phyloP scores from a whole-genome alignment of 2,329 filamentous ascomycete genomes.

The Verticillium longisporum region DNA sequence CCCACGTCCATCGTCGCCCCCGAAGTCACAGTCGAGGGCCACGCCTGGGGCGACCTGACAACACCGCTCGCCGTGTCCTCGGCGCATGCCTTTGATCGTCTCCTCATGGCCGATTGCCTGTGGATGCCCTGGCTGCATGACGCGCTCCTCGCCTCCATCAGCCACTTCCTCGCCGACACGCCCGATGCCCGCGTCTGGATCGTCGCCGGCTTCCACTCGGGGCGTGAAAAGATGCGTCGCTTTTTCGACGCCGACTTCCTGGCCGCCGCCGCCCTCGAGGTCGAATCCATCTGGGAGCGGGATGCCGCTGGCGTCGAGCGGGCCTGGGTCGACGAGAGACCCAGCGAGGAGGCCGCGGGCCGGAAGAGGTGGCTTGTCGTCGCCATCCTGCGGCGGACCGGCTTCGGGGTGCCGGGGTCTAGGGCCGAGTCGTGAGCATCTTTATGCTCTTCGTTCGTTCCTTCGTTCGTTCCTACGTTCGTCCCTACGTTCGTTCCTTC shows the following conservation, averaged over 20 bases:
- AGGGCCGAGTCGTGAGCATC: too few relatives aligned
- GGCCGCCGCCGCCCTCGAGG: conserved; percentile 41
- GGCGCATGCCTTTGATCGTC: conserved; percentile 44
- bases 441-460: too few relatives aligned
- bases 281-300: conserved; percentile 63
- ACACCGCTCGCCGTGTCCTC: conserved; percentile 19
- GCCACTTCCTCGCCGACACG: conserved; percentile 48
- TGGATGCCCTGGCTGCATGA: conserved; percentile 70
- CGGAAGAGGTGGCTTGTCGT: conserved; percentile 68
- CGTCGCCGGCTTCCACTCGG: conserved; percentile 68
- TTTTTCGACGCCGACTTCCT: conserved; percentile 53
- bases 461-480: too few relatives aligned
- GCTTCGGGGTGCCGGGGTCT: not conserved
- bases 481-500: too few relatives aligned
- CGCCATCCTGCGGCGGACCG: conserved; percentile 38
- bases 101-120: conserved; percentile 66
- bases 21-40: conserved; percentile 41
- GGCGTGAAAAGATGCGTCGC: conserved; percentile 54
- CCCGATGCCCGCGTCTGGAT: conserved; percentile 49
- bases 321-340: conserved; percentile 54
- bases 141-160: conserved; percentile 57
- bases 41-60: conserved; percentile 55
- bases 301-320: conserved; percentile 58
- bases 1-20: conserved; percentile 19
- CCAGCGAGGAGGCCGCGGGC: conserved; percentile 52